Base-by-base conservation (phyloP, 129 eudicot species). In the Arctium lappa region DNA sequence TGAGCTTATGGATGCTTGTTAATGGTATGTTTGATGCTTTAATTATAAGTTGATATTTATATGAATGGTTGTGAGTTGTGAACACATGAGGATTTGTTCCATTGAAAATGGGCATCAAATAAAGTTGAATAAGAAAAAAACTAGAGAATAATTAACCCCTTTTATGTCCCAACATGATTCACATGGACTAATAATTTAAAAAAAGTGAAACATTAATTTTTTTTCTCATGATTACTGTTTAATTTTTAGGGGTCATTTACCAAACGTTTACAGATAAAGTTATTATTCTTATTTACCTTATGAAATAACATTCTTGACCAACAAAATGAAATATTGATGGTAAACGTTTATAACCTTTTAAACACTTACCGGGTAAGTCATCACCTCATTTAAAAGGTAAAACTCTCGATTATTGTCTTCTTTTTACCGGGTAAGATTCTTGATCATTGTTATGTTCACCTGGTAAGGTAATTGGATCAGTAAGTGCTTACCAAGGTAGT, bases 51-150 rank as follows among this genome's bases (percentile, higher is more conserved):
- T 60, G 30, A 5, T 60, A 65, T 56, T 37, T 81, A 48, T 80
- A 48, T 70, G 77, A 22, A 33, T 80, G 15, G 53, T 80, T 72
- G 76, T 82, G 32, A 1, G 29, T 46, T 75, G 75, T 82, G 60
- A 66, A 75, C 76, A 82, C 38, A 44, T 66, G 76, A 66, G 76
- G 48, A 75, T 82, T 82, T 44, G 33, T 82, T 75, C 80, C 76
- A 32, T 75, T 30, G 69, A 44, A 82, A 82, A 75, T 82, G 85
- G 76, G 85, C 69, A 82, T 82, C 62, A 75, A 46, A 33, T 82
- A 82, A 82, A 82, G 85, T 66, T 82, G 36, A 66, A 6, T 42
- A 44, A 42, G 38, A 42, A 66, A 75, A 75, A 60, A 38, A 33
- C 75, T 66, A 70, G 60, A 80, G 84, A 82, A 82, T 82, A 82